Evolutionary conservation across 2,329 filamentous ascomycete genomes (phyloP), one percentile per base, ranked within the genome.

Genomic region (Amylocarpus encephaloides): DNA sequence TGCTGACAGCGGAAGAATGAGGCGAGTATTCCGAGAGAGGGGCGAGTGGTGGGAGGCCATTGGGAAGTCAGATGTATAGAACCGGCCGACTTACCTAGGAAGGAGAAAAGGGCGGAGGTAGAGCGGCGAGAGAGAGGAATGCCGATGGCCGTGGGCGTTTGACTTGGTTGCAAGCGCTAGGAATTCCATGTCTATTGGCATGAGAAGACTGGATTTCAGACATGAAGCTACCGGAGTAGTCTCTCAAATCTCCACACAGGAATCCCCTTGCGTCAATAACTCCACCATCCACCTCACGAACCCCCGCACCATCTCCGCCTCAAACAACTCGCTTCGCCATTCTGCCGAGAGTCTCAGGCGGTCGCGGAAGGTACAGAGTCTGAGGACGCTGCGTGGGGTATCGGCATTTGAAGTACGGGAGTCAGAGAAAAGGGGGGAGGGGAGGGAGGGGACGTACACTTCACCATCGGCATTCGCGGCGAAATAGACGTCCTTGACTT

Each of bases 301-400:
- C 12, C 18, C 13, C 3, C 41, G 41, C 2, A 56, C 35, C 34
- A 46, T 22, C 1, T 30, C 49, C 6, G n/a, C 9, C 10, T 56
- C 48, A 42, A 54, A 61, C 34, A 55, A 53, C 11, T 48, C 43
- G 1, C 46, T 30, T 38, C 47, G 57, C 59, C 58, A 60, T 38
- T 62, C 59, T 2, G 50, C 56, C 1, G 51, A 52, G 4, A 62
- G 43, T 2, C 51, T 48, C 1, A 49, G 46, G 10, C 36, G 40
- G 11, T 43, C 43, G n/a, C 56, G 42, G 50, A 55, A 60, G 19
- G 50, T 56, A 16, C 50, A 54, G 45, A 59, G 50, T 38, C 58
- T 48, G 2, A 59, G 40, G 38, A 59, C 54, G 4, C 55, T 58
- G 32, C n/a, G n/a, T n/a, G n/a, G n/a, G n/a, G n/a, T n/a, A n/a